Conservation (phyloP, 2,329 filamentous ascomycete genomes). For the Elsinoe ampelina region DNA sequence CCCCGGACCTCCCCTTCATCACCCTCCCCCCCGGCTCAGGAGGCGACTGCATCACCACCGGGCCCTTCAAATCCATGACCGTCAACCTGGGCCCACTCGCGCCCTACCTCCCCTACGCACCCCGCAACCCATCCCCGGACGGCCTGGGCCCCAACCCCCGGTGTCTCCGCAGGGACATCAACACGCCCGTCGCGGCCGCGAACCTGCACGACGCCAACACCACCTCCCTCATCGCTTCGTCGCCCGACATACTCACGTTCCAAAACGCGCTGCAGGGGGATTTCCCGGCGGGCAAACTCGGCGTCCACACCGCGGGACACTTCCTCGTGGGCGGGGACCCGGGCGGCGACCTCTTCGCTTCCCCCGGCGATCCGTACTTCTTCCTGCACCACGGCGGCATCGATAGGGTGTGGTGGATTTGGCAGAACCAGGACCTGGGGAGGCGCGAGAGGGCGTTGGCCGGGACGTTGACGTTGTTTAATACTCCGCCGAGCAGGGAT, state of each 20-base stretch:
- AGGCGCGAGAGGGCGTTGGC: slow-evolving; percentile 28
- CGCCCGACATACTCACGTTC: slow-evolving; percentile 18
- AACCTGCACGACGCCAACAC: slow-evolving; percentile 17
- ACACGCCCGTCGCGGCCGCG: slow-evolving; percentile 13
- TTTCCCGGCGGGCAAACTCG: slow-evolving; percentile 17
- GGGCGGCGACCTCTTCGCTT: slow-evolving; percentile 36
- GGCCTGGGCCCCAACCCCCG: slow-evolving; percentile 26
- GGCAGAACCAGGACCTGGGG: slow-evolving; percentile 38
- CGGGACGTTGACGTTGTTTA: background rate
- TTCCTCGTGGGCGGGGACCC: slow-evolving; percentile 39
- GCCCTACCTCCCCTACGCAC: slow-evolving; percentile 25
- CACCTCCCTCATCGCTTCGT: slow-evolving; percentile 18
- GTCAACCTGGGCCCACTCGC: slow-evolving; percentile 42
- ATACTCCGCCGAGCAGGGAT: background rate
- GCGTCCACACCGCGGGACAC: slow-evolving; percentile 40
- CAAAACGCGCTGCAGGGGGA: slow-evolving; percentile 23
- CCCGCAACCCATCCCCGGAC: slow-evolving; percentile 23
- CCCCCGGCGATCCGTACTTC: slow-evolving; percentile 39
- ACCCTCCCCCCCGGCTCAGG: slow-evolving; percentile 40
- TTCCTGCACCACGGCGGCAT: slow-evolving; percentile 42
- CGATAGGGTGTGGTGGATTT: slow-evolving; percentile 42
- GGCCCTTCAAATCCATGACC: slow-evolving; percentile 40
- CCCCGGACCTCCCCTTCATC: slow-evolving; percentile 17
- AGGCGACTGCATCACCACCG: slow-evolving; percentile 44
- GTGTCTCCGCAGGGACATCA: slow-evolving; percentile 32